These are phyloP conservation scores for Corylus avellana DNA, from an alignment of 306 rosid genomes.

Conservation along the genomic window DNA sequence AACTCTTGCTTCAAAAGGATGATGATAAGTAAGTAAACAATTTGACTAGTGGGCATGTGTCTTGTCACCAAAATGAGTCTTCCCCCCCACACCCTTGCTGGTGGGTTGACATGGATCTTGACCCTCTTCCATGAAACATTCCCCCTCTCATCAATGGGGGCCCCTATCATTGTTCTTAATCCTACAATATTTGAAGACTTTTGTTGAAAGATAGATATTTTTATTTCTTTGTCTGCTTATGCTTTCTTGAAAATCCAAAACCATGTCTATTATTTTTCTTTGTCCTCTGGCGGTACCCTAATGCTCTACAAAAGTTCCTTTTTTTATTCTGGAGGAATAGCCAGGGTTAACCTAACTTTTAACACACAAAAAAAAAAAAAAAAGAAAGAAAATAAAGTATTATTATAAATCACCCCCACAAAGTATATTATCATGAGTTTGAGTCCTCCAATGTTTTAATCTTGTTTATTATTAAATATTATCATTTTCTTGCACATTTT, in stretches of 20 bases:
- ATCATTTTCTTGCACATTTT: background rate
- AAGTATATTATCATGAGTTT: slow-evolving; percentile 24
- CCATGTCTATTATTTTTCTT: slow-evolving; percentile 24
- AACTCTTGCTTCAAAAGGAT: slow-evolving; percentile 37
- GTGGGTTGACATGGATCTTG: slow-evolving; percentile 94
- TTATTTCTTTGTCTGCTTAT: slow-evolving; percentile 49
- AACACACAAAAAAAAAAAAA: background rate
- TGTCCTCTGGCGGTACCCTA: slow-evolving; percentile 10
- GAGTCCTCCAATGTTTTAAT: background rate
- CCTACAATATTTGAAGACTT: slow-evolving; percentile 53
- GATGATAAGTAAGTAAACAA: slow-evolving; percentile 50
- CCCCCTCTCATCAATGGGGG: slow-evolving; percentile 51
- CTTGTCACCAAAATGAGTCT: slow-evolving; percentile 45
- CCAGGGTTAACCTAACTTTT: slow-evolving; percentile 2
- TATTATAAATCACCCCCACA: slow-evolving; percentile 2
- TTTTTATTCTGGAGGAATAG: background rate
- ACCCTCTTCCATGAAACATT: slow-evolving; percentile 87
- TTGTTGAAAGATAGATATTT: slow-evolving; percentile 36
- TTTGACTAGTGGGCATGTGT: slow-evolving; percentile 63
- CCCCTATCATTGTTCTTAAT: slow-evolving; percentile 41
- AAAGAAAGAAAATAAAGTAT: no score
- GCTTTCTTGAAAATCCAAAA: slow-evolving; percentile 5
- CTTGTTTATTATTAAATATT: background rate
- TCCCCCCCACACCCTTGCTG: slow-evolving; percentile 26
- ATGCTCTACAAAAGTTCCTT: background rate